Conservation (phyloP, 83 land plant genomes). For the Diphasiastrum complanatum region DNA sequence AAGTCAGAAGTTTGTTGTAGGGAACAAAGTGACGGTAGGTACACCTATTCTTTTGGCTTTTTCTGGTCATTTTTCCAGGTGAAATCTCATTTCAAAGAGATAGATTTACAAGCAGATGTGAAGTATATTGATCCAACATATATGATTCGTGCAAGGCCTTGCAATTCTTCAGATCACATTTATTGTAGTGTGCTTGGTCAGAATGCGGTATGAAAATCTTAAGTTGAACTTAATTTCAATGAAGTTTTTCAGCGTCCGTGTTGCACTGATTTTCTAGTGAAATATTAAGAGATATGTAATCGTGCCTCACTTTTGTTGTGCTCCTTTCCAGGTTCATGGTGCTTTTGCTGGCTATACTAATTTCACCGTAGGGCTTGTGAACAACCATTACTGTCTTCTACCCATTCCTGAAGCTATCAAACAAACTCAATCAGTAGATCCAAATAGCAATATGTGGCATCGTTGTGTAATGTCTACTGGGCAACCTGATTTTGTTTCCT, state of each 20-base stretch:
- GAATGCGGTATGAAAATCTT: conserved; percentile 24
- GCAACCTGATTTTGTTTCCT: conserved; percentile 67
- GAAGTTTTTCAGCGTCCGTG: neutral
- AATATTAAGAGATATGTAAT: neutral
- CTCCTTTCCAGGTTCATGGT: conserved; percentile 75
- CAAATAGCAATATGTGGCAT: conserved; percentile 94
- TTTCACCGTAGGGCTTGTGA: conserved; percentile 72
- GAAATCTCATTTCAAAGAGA: conserved; percentile 19
- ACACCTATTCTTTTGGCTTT: neutral
- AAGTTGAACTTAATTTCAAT: neutral
- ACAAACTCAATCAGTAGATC: conserved; percentile 53
- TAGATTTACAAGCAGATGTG: conserved; percentile 30
- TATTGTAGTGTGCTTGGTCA: conserved; percentile 82
- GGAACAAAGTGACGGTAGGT: neutral
- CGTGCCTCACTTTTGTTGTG: conserved; percentile 1
- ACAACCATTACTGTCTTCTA: conserved; percentile 76
- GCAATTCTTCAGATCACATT: conserved; percentile 69
- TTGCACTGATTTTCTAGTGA: neutral
- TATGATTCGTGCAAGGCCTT: conserved; percentile 84
- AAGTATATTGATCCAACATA: conserved; percentile 96
- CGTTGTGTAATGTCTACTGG: conserved; percentile 86
- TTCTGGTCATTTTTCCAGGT: conserved; percentile 13
- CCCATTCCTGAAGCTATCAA: conserved; percentile 78
- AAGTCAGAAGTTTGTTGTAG: too few relatives aligned
- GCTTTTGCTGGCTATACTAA: conserved; percentile 89